Base-by-base conservation (phyloP, 441 rosid genomes). In the Gossypium armourianum region DNA sequence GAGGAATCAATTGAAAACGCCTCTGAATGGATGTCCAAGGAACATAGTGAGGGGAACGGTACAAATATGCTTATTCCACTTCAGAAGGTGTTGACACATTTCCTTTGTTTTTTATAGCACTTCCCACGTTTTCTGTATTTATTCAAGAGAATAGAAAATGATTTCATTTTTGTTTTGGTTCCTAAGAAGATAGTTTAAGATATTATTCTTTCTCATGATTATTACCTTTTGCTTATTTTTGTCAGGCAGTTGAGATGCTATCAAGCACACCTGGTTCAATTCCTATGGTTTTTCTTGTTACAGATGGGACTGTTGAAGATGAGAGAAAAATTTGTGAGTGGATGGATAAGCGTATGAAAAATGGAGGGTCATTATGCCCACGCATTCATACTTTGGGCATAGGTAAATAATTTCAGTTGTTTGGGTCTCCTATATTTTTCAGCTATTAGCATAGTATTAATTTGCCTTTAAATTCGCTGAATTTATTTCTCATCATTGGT, bases 381-480 rank as follows among this genome's bases (percentile, higher is more conserved):
- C 94, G 97, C 16, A 84, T 94, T 81, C 81, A 82, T 83, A 88
- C 97, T 55, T 92, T 94, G 72, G 97, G 97, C 54, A 79, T 94
- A 82, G 98, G 98, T 94, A 83, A 76, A 71, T 16, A 23, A 57
- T 68, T 77, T 68, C 56, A 69, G 28, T 4, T 52, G 60, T 53
- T 69, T 36, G 5, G n/a, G 16, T 12, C 43, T 32, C 52, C 9
- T 12, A 16, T 5, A 8, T 12, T 26, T 26, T 20, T 67, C 20
- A 10, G 47, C 13, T 47, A 23, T 6, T 12, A 49, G 40, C n/a
- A 66, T 66, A 20, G 4, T 17, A 59, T 21, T 12, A 24, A 56
- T 32, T 32, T 59, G 58, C 56, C 49, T 56, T 36, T 32, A 17
- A n/a, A n/a, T 2, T 40, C 70, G 21, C 9, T 66, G n/a, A 49